Conservation (phyloP, 805 yeast species). For the Alloascoidea hylecoeti region DNA sequence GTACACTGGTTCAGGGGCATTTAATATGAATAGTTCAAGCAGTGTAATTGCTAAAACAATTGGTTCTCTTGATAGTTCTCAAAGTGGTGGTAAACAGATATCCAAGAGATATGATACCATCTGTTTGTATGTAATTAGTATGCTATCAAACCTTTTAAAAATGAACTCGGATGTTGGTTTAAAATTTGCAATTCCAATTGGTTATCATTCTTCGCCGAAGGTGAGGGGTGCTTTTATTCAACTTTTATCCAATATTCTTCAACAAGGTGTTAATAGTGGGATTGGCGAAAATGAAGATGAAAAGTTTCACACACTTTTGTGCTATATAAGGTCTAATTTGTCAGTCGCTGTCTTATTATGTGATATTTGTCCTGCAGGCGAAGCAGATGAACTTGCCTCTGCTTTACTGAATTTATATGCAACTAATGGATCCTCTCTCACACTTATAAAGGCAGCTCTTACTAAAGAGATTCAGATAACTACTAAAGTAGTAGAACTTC, state of each 20-base stretch:
- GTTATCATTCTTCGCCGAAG: constrained; percentile 52
- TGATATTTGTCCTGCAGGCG: constrained; percentile 48
- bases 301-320: constrained; percentile 7
- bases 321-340: constrained; percentile 5
- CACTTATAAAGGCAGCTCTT: constrained; percentile 38
- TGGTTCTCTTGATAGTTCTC: too few species aligned
- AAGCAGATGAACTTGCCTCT: constrained; percentile 57
- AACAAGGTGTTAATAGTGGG: constrained; percentile 14
- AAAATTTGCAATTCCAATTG: constrained; percentile 62
- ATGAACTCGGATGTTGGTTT: constrained; percentile 70
- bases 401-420: constrained; percentile 44
- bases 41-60: constrained; percentile 8
- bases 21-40: background rate
- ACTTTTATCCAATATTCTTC: constrained; percentile 57
- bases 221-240: constrained; percentile 63
- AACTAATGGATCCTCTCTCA: constrained; percentile 16
- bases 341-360: constrained; percentile 38
- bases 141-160: constrained; percentile 55
- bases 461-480: constrained; percentile 48
- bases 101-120: constrained; percentile 26
- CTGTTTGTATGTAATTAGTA: constrained; percentile 35
- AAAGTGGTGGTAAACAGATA: too few species aligned
- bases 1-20: background rate
- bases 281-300: constrained; percentile 11
- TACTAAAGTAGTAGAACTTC: constrained; percentile 51